These are phyloP conservation scores for Pythium rishiriense DNA, from an alignment of 352 stramenopile genomes.

Conservation along the genomic window DNA sequence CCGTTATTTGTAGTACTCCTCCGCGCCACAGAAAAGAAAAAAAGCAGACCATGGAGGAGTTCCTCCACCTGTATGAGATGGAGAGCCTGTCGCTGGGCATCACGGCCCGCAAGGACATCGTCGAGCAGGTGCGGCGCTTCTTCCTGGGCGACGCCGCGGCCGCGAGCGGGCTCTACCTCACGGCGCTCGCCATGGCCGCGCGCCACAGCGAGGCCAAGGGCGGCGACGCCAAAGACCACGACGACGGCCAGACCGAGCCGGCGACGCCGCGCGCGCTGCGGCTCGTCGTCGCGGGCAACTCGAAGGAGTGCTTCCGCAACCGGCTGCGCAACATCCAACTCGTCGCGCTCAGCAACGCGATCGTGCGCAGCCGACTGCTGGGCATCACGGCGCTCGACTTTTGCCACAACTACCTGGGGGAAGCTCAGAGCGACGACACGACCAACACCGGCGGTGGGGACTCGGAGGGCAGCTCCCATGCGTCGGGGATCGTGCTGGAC, in stretches of 20 bases:
- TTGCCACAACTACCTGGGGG: conserved; percentile 54
- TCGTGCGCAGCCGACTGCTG: conserved; percentile 50
- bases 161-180: conserved; percentile 41
- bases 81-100: conserved; percentile 69
- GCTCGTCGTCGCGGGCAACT: conserved; percentile 56
- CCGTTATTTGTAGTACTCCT: neutral
- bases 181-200: conserved; percentile 46
- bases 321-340: conserved; percentile 70
- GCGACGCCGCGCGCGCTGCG: conserved; percentile 5
- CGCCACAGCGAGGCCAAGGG: conserved; percentile 22
- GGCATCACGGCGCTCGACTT: conserved; percentile 50
- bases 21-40: neutral
- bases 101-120: conserved; percentile 59
- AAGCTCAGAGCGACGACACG: conserved; percentile 17
- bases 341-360: conserved; percentile 44
- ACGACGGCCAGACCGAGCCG: neutral
- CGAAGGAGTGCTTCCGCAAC: conserved; percentile 54
- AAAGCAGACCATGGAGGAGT: conserved; percentile 50
- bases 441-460: conserved; percentile 9
- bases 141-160: conserved; percentile 38
- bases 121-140: conserved; percentile 44
- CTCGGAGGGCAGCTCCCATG: conserved; percentile 25
- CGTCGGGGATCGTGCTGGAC: conserved; percentile 17
- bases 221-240: neutral
- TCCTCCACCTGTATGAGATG: conserved; percentile 76